Percentiles rank a stretch among this genome's conserved stretches.
Evolutionary conservation across 495 filamentous ascomycete genomes (phyloP).

Genomic region (Xylaria castorea): DNA sequence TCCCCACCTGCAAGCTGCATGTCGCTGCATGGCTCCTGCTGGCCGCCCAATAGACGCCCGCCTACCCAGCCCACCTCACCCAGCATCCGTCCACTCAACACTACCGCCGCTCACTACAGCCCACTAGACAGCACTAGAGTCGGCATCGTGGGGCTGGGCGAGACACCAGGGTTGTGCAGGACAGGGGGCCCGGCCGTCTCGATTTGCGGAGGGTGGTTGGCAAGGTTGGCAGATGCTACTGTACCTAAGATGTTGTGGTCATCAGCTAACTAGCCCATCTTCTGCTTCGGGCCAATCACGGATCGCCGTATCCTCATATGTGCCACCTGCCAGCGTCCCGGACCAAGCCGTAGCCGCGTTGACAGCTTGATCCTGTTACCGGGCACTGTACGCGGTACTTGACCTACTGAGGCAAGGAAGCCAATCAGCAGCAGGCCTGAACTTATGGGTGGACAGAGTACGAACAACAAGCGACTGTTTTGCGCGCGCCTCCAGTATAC

Average conservation of each 20-base stretch:
- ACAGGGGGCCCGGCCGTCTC: constrained; percentile 17
- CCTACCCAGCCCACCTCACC: constrained; percentile 26
- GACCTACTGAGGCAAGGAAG: background rate
- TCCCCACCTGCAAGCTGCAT: constrained; percentile 47
- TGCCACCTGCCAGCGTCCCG: constrained; percentile 26
- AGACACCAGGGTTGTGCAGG: constrained; percentile 15
- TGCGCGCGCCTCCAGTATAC: constrained; percentile 20
- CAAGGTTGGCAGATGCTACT: background rate
- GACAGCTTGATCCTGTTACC: background rate
- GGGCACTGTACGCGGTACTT: constrained; percentile 23
- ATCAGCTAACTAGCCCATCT: background rate
- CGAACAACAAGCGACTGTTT: constrained; percentile 17
- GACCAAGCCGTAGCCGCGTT: constrained; percentile 24
- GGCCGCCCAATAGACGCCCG: constrained; percentile 34
- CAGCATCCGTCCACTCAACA: constrained; percentile 8
- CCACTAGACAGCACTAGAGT: constrained; percentile 5
- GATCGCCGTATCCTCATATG: background rate
- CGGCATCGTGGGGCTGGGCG: constrained; percentile 28
- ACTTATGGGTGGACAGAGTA: background rate
- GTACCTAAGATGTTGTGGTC: constrained; percentile 14
- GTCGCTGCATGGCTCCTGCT: constrained; percentile 25
- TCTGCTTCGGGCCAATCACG: constrained; percentile 2
- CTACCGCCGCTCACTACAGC: background rate
- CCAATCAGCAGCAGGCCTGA: constrained; percentile 3
- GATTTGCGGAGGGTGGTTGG: constrained; percentile 25